phyloP scores from a whole-genome alignment of 257 asterid genomes.

The Forsythia suspensa region DNA sequence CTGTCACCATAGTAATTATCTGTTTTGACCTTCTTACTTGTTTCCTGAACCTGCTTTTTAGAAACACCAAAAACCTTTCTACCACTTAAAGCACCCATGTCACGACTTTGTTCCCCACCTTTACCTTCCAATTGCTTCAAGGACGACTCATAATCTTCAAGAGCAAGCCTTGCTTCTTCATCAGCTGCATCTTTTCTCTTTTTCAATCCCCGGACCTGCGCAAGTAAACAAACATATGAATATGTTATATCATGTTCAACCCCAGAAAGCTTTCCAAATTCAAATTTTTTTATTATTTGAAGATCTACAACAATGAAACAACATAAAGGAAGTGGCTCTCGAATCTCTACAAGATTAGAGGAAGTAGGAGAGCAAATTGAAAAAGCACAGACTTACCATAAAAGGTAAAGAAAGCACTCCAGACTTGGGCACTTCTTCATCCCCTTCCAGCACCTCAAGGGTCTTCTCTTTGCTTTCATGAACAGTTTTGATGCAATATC shows the following conservation, averaged over 20 bases:
- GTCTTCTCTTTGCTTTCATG: constrained; percentile 76
- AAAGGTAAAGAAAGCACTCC: constrained; percentile 92
- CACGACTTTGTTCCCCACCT: constrained; percentile 30
- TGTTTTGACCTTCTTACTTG: constrained; percentile 35
- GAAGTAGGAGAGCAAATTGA: neutral
- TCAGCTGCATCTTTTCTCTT: constrained; percentile 77
- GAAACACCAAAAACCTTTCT: constrained; percentile 79
- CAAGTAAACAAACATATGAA: constrained; percentile 11
- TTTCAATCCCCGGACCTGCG: constrained; percentile 66
- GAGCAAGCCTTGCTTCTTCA: constrained; percentile 76
- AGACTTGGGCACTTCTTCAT: constrained; percentile 69
- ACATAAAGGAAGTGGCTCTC: neutral
- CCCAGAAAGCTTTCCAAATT: neutral
- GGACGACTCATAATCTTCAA: constrained; percentile 71
- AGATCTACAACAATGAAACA: too few relatives aligned
- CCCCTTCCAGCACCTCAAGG: constrained; percentile 52
- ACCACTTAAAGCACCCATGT: constrained; percentile 49
- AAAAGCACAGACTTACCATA: constrained; percentile 58
- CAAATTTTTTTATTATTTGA: neutral
- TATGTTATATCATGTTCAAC: constrained; percentile 2
- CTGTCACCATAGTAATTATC: constrained; percentile 68
- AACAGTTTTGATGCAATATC: constrained; percentile 50
- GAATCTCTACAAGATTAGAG: neutral
- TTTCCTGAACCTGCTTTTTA: constrained; percentile 44
- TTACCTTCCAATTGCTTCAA: constrained; percentile 57